Evolutionary conservation across 495 filamentous ascomycete species (phyloP).

Genomic region (Penicillium coprophilum): DNA sequence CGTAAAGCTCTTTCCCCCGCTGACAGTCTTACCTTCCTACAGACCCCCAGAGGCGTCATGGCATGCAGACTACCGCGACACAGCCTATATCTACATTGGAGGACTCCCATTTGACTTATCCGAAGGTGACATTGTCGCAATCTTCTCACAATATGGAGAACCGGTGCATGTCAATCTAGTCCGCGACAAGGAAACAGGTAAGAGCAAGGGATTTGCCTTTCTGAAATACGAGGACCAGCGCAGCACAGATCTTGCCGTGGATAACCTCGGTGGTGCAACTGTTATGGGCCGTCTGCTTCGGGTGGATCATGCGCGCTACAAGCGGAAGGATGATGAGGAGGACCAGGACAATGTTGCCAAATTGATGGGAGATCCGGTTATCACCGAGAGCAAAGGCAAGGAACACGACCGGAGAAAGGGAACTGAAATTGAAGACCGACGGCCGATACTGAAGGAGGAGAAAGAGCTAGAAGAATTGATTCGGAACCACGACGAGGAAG

Average conservation of each 20-base stretch:
- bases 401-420: constrained; percentile 45
- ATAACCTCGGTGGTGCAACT: constrained; percentile 85
- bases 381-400: constrained; percentile 31
- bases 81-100: constrained; percentile 94
- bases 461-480: constrained; percentile 73
- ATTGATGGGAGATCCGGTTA: constrained; percentile 35
- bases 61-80: constrained; percentile 97
- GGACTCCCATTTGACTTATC: constrained; percentile 91
- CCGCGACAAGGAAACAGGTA: constrained; percentile 94
- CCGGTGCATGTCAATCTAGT: constrained; percentile 86
- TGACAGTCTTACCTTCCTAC: constrained; percentile 20
- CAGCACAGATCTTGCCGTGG: constrained; percentile 90
- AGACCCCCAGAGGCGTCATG: constrained; percentile 84
- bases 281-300: constrained; percentile 78
- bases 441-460: constrained; percentile 65
- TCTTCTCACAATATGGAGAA: constrained; percentile 97
- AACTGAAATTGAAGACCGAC: constrained; percentile 34
- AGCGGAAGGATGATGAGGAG: constrained; percentile 82
- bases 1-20: background rate
- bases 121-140: constrained; percentile 92
- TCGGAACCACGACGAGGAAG: constrained; percentile 84
- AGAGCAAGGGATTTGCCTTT: constrained; percentile 89
- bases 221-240: constrained; percentile 98
- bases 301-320: constrained; percentile 92
- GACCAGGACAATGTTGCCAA: constrained; percentile 56